Evolutionary conservation across 306 rosid species (phyloP).

Genomic region (Inga laurina): DNA sequence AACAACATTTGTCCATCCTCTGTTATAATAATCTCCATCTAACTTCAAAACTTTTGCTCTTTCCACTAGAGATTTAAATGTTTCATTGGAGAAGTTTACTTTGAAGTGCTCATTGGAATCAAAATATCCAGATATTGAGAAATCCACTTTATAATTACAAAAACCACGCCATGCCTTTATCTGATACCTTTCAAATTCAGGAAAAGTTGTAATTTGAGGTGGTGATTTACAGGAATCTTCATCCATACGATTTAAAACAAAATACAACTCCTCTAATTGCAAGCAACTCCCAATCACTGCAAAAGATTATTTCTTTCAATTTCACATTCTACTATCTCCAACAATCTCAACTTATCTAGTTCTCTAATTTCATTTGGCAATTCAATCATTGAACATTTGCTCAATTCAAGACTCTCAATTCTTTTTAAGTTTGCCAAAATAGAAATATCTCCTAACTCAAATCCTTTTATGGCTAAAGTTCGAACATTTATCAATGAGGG

Average conservation of each 20-base stretch:
- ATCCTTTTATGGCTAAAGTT: fast-evolving
- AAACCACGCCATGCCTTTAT: neutral
- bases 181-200: constrained; percentile 25
- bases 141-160: neutral
- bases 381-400: neutral
- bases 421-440: neutral
- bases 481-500: neutral
- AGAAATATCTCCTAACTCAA: neutral
- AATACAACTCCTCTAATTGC: constrained; percentile 27
- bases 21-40: neutral
- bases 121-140: neutral
- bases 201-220: neutral
- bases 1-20: constrained; percentile 25
- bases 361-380: constrained; percentile 2
- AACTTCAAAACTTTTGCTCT: neutral
- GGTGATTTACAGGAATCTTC: neutral
- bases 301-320: neutral
- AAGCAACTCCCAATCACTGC: constrained; percentile 23
- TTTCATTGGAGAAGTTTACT: neutral
- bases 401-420: constrained; percentile 16
- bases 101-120: neutral
- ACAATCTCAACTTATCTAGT: constrained; percentile 26
- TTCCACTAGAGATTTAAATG: neutral
- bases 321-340: constrained; percentile 1
- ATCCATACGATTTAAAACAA: fast-evolving